phyloP scores from a whole-genome alignment of 139 green algal genomes.

The Closterium sp. region DNA sequence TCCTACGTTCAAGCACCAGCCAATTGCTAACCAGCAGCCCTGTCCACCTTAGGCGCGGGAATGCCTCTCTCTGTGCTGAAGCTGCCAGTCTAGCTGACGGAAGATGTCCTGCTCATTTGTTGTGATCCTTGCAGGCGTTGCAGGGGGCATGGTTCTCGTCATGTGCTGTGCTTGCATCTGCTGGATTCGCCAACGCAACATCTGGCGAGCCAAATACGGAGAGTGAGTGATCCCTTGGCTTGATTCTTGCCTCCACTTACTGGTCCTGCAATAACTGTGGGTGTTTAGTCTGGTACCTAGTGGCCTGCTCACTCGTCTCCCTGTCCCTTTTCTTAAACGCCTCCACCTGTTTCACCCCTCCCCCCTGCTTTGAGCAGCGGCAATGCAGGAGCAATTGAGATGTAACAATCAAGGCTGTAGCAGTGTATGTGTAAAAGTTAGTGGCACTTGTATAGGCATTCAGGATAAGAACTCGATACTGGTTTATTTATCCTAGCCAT shows the following conservation, averaged over 20 bases:
- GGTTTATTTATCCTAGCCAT: too few relatives aligned
- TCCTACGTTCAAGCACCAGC: neutral
- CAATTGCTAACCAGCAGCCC: neutral
- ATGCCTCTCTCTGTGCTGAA: neutral
- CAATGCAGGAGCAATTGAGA: neutral
- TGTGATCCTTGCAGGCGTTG: neutral
- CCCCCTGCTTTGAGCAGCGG: neutral
- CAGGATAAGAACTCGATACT: too few relatives aligned
- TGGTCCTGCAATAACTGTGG: neutral
- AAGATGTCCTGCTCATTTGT: too few relatives aligned
- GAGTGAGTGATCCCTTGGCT: neutral
- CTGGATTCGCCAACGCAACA: neutral
- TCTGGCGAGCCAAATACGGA: neutral
- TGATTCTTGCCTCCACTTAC: neutral
- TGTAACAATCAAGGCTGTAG: too few relatives aligned
- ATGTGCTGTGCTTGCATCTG: neutral
- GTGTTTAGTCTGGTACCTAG: neutral
- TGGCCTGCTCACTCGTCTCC: neutral
- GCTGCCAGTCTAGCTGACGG: too few relatives aligned
- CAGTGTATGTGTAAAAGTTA: too few relatives aligned
- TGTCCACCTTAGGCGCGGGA: neutral
- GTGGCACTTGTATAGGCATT: too few relatives aligned
- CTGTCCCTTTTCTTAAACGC: neutral
- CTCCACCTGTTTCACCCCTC: neutral
- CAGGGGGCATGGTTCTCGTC: neutral